A percentile compares a stretch with the other conserved stretches of the same genome.
These are phyloP conservation scores for Eragrostis nindensis DNA, from an alignment of 176 grass and related monocot genomes.

Conservation along the genomic window DNA sequence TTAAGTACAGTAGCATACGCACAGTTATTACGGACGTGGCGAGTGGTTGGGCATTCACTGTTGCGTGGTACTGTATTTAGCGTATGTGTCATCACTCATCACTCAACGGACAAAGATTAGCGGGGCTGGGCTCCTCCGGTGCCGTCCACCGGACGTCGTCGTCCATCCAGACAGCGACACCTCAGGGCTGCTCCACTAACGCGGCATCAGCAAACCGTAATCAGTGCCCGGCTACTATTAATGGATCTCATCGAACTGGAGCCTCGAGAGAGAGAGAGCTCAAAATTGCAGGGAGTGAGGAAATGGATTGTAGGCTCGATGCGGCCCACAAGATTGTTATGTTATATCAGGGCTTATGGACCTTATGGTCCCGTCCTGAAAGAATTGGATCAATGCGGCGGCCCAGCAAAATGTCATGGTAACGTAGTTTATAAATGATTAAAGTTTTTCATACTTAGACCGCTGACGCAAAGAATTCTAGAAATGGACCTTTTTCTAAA, in stretches of 20 bases:
- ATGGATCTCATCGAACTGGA: too few relatives aligned
- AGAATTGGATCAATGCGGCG: too few relatives aligned
- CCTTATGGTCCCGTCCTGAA: too few relatives aligned
- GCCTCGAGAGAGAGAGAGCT: too few relatives aligned
- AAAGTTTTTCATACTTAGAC: too few relatives aligned
- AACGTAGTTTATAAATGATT: too few relatives aligned
- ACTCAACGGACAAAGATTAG: not conserved
- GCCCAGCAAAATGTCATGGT: too few relatives aligned
- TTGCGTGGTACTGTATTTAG: not conserved
- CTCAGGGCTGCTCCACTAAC: not conserved
- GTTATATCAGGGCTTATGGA: too few relatives aligned
- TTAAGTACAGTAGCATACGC: not conserved
- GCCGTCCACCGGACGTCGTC: constrained; percentile 20
- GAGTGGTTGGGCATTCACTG: constrained; percentile 19
- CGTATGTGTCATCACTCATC: not conserved
- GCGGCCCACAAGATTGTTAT: not conserved
- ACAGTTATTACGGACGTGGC: not conserved
- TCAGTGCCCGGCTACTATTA: constrained; percentile 2
- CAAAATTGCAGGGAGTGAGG: too few relatives aligned
- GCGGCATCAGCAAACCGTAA: not conserved
- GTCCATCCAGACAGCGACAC: not conserved
- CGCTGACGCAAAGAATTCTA: too few relatives aligned
- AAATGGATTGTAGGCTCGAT: not conserved
- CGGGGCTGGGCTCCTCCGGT: not conserved
- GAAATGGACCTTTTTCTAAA: too few relatives aligned